Conservation (phyloP, 2,329 filamentous ascomycete species). For the Cladobotryum mycophilum region DNA sequence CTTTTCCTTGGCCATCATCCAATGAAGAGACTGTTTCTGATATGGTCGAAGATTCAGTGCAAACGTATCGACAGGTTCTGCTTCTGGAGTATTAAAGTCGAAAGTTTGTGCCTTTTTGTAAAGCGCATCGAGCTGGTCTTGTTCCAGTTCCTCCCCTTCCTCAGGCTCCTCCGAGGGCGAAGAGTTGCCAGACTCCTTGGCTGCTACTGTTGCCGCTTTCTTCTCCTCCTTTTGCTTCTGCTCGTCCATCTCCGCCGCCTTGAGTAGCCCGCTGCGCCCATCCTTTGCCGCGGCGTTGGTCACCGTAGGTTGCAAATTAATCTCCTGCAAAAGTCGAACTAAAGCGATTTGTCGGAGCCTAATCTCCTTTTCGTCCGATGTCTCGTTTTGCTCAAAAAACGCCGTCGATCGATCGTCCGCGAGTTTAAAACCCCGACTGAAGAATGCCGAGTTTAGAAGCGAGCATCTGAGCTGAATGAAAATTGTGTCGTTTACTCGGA, state of each 20-base stretch:
- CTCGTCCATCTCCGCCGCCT: slow-evolving; percentile 84
- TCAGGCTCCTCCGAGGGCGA: slow-evolving; percentile 63
- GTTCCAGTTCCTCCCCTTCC: slow-evolving; percentile 85
- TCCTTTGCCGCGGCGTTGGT: slow-evolving; percentile 72
- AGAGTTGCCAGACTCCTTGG: slow-evolving; percentile 34
- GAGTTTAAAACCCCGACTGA: slow-evolving; percentile 50
- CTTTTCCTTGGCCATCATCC: slow-evolving; percentile 94
- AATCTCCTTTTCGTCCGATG: slow-evolving; percentile 74
- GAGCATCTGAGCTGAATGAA: slow-evolving; percentile 81
- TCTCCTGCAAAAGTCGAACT: slow-evolving; percentile 82
- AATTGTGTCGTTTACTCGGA: slow-evolving; percentile 90
- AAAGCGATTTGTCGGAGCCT: slow-evolving; percentile 80
- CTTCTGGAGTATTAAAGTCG: slow-evolving; percentile 85
- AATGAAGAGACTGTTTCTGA: slow-evolving; percentile 89
- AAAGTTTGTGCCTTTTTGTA: slow-evolving; percentile 97
- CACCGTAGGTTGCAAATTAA: slow-evolving; percentile 71
- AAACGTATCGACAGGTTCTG: slow-evolving; percentile 77
- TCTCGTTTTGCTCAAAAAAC: slow-evolving; percentile 78
- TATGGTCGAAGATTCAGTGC: slow-evolving; percentile 80
- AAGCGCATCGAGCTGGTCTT: slow-evolving; percentile 87
- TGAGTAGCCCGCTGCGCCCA: slow-evolving; percentile 75
- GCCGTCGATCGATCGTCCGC: slow-evolving; percentile 65
- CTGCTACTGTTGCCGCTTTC: slow-evolving; percentile 22
- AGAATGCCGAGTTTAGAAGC: slow-evolving; percentile 68
- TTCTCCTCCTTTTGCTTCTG: slow-evolving; percentile 56